phyloP scores from a whole-genome alignment of 2,329 filamentous ascomycete species.

The Penicillium hordei region DNA sequence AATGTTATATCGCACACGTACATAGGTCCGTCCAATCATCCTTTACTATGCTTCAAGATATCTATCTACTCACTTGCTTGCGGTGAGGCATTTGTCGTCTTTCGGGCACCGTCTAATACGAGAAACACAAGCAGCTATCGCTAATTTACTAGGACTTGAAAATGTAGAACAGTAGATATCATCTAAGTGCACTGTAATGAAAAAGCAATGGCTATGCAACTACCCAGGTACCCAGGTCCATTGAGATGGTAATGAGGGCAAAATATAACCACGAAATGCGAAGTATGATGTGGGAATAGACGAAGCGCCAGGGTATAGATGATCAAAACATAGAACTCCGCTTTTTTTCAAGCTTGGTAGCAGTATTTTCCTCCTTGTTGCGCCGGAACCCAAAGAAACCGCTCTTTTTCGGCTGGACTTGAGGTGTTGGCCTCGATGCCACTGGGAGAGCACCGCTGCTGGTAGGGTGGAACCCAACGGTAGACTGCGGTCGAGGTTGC shows the following conservation, averaged over 20 bases:
- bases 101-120: too few relatives aligned
- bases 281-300: neutral
- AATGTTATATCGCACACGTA: too few relatives aligned
- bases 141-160: neutral
- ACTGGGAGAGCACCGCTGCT: slow-evolving; percentile 17
- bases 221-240: neutral
- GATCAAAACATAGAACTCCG: slow-evolving; percentile 48
- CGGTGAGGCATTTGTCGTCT: too few relatives aligned
- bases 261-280: neutral
- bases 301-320: slow-evolving; percentile 18
- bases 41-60: too few relatives aligned
- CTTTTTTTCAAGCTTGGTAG: slow-evolving; percentile 44
- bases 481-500: slow-evolving; percentile 18
- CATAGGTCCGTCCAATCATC: too few relatives aligned
- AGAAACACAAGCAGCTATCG: too few relatives aligned
- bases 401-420: slow-evolving; percentile 43
- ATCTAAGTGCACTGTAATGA: neutral
- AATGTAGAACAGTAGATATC: neutral
- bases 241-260: neutral
- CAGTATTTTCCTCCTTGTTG: slow-evolving; percentile 33
- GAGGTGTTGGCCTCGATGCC: slow-evolving; percentile 10
- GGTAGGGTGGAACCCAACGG: slow-evolving; percentile 18
- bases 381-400: slow-evolving; percentile 48
- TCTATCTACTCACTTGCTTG: too few relatives aligned
- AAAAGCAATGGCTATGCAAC: neutral